These are phyloP conservation scores for Nicotiana tabacum DNA, from an alignment of 257 asterid species.

Conservation along the genomic window DNA sequence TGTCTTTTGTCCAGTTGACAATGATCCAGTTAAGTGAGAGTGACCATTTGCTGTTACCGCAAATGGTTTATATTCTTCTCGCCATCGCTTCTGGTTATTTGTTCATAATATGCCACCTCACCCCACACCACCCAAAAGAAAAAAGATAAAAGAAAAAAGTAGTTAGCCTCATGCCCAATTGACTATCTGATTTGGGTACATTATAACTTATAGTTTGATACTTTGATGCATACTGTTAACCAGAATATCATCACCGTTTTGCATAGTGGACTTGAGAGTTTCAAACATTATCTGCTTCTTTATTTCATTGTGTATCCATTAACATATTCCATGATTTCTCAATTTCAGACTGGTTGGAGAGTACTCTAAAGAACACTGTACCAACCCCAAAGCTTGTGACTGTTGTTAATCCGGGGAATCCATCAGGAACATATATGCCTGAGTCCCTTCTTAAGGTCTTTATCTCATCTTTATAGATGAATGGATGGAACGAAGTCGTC, in stretches of 20 bases:
- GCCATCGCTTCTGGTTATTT: background rate
- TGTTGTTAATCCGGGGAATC: constrained; percentile 97
- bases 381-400: constrained; percentile 95
- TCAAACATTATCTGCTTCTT: background rate
- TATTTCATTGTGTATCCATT: background rate
- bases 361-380: constrained; percentile 49
- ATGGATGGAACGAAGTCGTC: background rate
- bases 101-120: background rate
- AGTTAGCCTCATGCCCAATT: background rate
- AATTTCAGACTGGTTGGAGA: constrained; percentile 83
- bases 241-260: background rate
- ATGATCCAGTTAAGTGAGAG: background rate
- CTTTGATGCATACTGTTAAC: background rate
- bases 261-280: background rate
- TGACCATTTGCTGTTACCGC: background rate
- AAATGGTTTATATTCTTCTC: background rate
- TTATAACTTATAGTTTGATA: background rate
- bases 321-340: background rate
- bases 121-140: background rate
- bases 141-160: background rate
- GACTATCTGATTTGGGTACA: background rate
- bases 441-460: constrained; percentile 87
- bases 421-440: constrained; percentile 95
- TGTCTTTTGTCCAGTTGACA: background rate
- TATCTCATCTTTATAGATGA: background rate